Evolutionary conservation across 1,284 basidiomycete species (phyloP).

Genomic region (Marasmius tenuissimus): DNA sequence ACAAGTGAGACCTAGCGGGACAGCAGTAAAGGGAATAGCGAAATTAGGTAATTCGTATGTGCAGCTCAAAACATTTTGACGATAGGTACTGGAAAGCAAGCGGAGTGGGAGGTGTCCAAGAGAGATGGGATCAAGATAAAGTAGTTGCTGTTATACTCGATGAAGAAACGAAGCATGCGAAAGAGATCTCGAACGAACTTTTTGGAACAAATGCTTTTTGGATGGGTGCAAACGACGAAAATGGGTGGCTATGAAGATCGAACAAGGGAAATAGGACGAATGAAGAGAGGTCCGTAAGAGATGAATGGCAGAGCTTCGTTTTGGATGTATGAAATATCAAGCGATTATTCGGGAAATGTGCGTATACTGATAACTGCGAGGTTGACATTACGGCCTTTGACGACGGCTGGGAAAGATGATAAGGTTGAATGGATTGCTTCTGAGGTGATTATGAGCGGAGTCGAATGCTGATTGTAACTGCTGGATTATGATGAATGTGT

Average conservation of each 20-base stretch:
- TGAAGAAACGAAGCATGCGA: not conserved
- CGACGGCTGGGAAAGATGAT: not conserved
- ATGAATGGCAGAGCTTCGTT: not conserved
- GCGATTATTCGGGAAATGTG: not conserved
- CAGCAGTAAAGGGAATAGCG: not conserved
- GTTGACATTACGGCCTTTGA: not conserved
- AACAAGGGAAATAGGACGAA: not conserved
- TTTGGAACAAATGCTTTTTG: not conserved
- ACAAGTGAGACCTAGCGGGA: not conserved
- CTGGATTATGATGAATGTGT: not conserved
- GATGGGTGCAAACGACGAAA: not conserved
- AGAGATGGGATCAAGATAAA: not conserved
- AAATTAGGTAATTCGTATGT: not conserved
- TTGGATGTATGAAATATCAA: not conserved
- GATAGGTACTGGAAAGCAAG: not conserved
- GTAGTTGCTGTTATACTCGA: not conserved
- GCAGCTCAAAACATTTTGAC: not conserved
- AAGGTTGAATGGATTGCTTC: not conserved
- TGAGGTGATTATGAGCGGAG: not conserved
- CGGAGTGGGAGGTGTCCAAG: not conserved
- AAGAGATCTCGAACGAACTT: not conserved
- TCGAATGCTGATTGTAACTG: constrained; percentile 5
- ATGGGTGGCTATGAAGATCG: not conserved
- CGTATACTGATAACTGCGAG: not conserved
- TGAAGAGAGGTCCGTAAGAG: not conserved